Conservation (phyloP, 768 basidiomycete species). For the Cystoderma amianthinum region DNA sequence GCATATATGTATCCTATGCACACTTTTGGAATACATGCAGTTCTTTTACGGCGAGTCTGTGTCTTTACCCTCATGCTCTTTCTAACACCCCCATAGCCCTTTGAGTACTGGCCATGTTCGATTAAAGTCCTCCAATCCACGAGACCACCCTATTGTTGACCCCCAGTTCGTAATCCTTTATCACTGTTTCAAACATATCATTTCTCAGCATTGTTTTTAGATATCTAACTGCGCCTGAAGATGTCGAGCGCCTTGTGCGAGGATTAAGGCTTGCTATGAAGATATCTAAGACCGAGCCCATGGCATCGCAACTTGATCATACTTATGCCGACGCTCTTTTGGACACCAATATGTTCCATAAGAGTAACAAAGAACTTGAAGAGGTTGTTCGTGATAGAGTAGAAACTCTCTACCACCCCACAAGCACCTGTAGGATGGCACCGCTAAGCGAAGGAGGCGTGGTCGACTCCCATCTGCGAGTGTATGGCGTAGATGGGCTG, state of each 20-base stretch:
- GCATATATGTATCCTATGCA: constrained; percentile 25
- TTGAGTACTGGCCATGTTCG: constrained; percentile 28
- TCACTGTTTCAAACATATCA: background rate
- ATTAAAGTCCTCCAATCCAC: constrained; percentile 29
- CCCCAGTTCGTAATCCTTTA: constrained; percentile 22
- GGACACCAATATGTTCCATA: constrained; percentile 24
- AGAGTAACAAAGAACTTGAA: constrained; percentile 29
- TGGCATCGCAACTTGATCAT: constrained; percentile 23
- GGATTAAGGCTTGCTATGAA: constrained; percentile 26
- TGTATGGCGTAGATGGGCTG: constrained; percentile 35
- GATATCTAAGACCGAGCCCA: constrained; percentile 26
- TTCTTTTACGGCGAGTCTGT: constrained; percentile 23
- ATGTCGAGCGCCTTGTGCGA: constrained; percentile 29
- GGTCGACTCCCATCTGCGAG: constrained; percentile 33
- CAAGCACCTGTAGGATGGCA: constrained; percentile 39
- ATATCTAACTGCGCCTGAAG: constrained; percentile 28
- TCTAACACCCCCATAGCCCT: constrained; percentile 19
- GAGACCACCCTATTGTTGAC: constrained; percentile 26
- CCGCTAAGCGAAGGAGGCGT: constrained; percentile 31
- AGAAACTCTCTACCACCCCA: constrained; percentile 40
- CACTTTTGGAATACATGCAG: constrained; percentile 28
- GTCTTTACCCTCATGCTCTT: background rate
- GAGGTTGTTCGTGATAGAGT: constrained; percentile 30
- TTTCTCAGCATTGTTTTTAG: constrained; percentile 10
- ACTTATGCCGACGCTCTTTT: constrained; percentile 20